Percentiles rank a stretch among this genome's conserved stretches.
Evolutionary conservation across 352 stramenopile genomes (phyloP).

Genomic region (Phytophthora meadii): DNA sequence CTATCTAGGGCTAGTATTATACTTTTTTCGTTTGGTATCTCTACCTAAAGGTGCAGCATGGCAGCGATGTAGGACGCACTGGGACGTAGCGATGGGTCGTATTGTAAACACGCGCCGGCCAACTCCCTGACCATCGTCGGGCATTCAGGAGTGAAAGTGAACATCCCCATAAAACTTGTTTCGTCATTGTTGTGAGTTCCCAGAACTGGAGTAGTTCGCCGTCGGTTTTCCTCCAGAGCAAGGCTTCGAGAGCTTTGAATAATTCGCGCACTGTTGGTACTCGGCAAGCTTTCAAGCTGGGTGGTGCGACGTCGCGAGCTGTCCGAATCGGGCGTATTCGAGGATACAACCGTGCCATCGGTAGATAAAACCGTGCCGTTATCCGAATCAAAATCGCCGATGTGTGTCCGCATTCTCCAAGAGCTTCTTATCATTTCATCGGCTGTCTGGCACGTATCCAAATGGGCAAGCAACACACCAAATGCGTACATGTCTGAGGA

Average conservation of each 20-base stretch:
- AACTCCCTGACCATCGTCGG: constrained; percentile 62
- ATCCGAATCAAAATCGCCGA: constrained; percentile 30
- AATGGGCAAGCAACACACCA: constrained; percentile 64
- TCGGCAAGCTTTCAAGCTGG: constrained; percentile 35
- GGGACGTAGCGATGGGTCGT: constrained; percentile 72
- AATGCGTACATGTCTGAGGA: constrained; percentile 82
- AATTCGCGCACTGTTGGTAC: constrained; percentile 19
- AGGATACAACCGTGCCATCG: constrained; percentile 40
- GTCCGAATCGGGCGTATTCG: constrained; percentile 24
- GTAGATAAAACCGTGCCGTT: constrained; percentile 43
- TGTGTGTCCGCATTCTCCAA: constrained; percentile 58
- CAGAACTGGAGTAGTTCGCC: constrained; percentile 40
- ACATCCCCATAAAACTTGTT: constrained; percentile 63
- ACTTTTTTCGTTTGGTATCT: constrained; percentile 27
- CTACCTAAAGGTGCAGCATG: constrained; percentile 63
- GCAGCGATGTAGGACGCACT: constrained; percentile 77
- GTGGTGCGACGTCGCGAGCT: constrained; percentile 39
- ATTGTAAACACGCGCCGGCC: constrained; percentile 68
- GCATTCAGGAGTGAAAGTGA: constrained; percentile 76
- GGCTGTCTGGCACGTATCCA: constrained; percentile 64
- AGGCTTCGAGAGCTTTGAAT: constrained; percentile 34
- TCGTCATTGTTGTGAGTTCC: constrained; percentile 33
- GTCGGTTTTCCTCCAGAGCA: constrained; percentile 33
- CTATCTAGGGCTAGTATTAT: constrained; percentile 28
- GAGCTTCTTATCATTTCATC: constrained; percentile 74